Evolutionary conservation across 1,284 basidiomycete genomes (phyloP).

Genomic region (Golubevia sp.): DNA sequence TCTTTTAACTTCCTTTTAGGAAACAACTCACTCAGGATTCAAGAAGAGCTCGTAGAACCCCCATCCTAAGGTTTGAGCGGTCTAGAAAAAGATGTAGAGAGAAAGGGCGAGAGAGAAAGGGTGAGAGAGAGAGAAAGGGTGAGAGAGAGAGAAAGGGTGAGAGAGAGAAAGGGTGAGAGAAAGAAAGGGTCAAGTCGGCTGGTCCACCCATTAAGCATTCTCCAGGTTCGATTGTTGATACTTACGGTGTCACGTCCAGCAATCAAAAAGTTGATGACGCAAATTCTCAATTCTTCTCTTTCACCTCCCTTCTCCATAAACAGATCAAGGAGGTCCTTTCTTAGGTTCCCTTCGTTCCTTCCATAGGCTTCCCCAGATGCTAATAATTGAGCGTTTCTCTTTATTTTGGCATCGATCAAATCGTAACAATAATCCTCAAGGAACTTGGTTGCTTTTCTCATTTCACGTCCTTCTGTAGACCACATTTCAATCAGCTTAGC

Average conservation of each 20-base stretch:
- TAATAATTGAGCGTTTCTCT: constrained; percentile 2
- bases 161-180: neutral
- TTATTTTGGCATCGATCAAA: constrained; percentile 33
- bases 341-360: too few relatives aligned
- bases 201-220: too few relatives aligned
- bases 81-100: constrained; percentile 13
- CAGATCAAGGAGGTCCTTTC: too few relatives aligned
- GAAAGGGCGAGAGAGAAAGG: neutral
- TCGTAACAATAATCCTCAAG: constrained; percentile 26
- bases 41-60: constrained; percentile 34
- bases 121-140: constrained; percentile 1
- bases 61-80: constrained; percentile 41
- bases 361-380: too few relatives aligned
- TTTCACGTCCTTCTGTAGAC: constrained; percentile 19
- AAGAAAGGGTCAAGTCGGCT: neutral
- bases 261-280: constrained; percentile 45
- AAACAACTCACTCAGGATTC: constrained; percentile 20
- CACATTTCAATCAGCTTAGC: constrained; percentile 22
- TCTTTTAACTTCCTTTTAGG: constrained; percentile 18
- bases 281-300: constrained; percentile 28
- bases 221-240: too few relatives aligned
- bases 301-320: constrained; percentile 48
- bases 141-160: constrained; percentile 1
- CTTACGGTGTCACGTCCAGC: constrained; percentile 14
- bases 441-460: constrained; percentile 20